Base-by-base conservation (phyloP, 2,329 filamentous ascomycete genomes). In the Celoporthe dispersa region DNA sequence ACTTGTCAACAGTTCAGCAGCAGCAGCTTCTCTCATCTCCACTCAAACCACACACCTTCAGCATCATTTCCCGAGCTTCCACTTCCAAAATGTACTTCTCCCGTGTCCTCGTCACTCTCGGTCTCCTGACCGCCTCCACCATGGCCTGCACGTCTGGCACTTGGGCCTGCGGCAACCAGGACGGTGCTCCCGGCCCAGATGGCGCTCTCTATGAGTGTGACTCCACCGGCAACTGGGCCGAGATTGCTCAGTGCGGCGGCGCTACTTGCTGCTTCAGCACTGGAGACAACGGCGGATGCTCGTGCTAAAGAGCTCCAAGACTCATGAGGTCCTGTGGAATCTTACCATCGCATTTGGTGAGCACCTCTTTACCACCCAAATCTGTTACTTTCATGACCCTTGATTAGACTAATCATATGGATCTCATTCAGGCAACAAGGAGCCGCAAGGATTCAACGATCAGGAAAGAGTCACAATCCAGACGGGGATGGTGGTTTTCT, bases 201-300 rank as follows among this genome's bases (percentile, higher is more conserved):
- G 67, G 67, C 22, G 67, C 67, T 14, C 53, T 68, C n/a, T 68
- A 68, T 39, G 67, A 65, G 16, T 68, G 67, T 41, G 41, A 37
- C 67, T 66, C 67, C 11, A 59, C 67, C 19, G 67, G 67, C 9
- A 60, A 60, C n/a, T 68, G 67, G 67, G 67, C 53, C 5, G 53
- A 65, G 25, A 65, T 53, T 19, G 61, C 67, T 5, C 67, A 60
- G 61, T 68, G 67, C 62, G 14, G 25, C 19, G 37, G 67, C 2
- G 3, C 28, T 4, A 14, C 28, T 22, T 68, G 67, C 67, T 68
- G 67, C 62, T 14, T 28, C 7, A 48, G 57, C 61, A 68, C 6
- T 11, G 53, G 6, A 51, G 53, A 11, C 62, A 48, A 68, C 31
- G 67, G 61, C 4, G 37, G 44, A 33, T 68, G 67, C 39, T 51